A percentile compares a stretch with the other conserved stretches of the same genome.
Conservation (phyloP, 2,329 filamentous ascomycete species). For the Talaromyces marneffei region DNA sequence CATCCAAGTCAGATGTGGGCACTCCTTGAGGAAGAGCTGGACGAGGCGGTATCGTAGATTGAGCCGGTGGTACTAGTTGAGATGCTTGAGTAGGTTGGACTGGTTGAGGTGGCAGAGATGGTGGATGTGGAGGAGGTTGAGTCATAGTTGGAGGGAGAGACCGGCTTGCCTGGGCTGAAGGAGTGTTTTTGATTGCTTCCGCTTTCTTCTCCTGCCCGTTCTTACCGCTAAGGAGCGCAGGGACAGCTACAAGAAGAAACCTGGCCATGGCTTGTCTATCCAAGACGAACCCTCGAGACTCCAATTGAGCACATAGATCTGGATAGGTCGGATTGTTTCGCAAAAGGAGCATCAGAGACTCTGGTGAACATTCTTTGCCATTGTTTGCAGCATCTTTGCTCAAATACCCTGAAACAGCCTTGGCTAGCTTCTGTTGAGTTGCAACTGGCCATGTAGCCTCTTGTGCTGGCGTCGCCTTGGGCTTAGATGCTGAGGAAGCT, state of each 20-base stretch:
- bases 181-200: neutral
- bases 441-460: constrained; percentile 46
- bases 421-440: constrained; percentile 46
- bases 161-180: neutral
- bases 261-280: constrained; percentile 51
- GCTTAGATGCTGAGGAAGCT: neutral
- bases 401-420: constrained; percentile 46
- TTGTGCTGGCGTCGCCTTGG: neutral
- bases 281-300: constrained; percentile 45
- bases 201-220: constrained; percentile 9
- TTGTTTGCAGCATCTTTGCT: constrained; percentile 39
- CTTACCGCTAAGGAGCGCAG: constrained; percentile 19
- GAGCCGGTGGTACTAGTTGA: neutral
- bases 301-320: constrained; percentile 50
- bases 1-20: neutral
- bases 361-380: constrained; percentile 31
- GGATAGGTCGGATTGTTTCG: constrained; percentile 52
- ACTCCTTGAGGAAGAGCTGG: neutral
- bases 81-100: neutral
- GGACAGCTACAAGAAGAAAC: constrained; percentile 36
- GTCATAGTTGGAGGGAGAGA: neutral
- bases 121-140: neutral
- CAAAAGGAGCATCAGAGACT: constrained; percentile 44
- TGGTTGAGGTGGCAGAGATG: neutral
- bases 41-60: neutral